Conservation (phyloP, 495 filamentous ascomycete species). For the Aspergillus diversus region DNA sequence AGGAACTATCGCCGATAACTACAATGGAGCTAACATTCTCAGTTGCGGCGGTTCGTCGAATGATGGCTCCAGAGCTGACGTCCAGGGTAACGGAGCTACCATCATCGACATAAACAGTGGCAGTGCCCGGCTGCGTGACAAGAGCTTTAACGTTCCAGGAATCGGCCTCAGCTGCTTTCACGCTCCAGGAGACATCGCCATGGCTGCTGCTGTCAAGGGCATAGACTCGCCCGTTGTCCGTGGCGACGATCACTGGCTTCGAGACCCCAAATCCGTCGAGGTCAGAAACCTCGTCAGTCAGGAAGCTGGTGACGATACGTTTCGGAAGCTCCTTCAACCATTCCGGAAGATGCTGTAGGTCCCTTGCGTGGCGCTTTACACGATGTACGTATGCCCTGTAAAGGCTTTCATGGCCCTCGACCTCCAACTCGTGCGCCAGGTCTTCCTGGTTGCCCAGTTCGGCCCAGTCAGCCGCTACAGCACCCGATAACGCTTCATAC, state of each 20-base stretch:
- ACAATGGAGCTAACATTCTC: constrained; percentile 40
- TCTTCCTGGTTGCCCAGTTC: constrained; percentile 69
- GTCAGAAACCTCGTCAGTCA: constrained; percentile 60
- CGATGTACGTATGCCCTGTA: constrained; percentile 84
- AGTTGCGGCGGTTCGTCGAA: constrained; percentile 41
- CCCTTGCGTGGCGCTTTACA: constrained; percentile 76
- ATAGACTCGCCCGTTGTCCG: constrained; percentile 75
- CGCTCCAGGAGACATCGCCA: constrained; percentile 75
- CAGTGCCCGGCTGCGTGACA: constrained; percentile 57
- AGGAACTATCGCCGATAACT: constrained; percentile 29
- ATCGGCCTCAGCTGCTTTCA: constrained; percentile 59
- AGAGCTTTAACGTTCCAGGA: constrained; percentile 74
- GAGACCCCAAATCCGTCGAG: constrained; percentile 86
- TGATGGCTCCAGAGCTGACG: constrained; percentile 58
- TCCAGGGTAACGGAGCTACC: constrained; percentile 62
- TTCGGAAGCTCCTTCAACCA: constrained; percentile 68
- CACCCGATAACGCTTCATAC: constrained; percentile 76
- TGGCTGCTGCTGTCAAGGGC: constrained; percentile 76
- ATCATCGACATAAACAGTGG: constrained; percentile 60
- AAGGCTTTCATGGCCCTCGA: constrained; percentile 82
- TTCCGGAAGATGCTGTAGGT: constrained; percentile 77
- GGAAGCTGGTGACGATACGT: constrained; percentile 69
- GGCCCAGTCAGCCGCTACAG: constrained; percentile 76
- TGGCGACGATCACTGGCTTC: constrained; percentile 81
- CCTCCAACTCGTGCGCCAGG: constrained; percentile 77